Percentiles rank a stretch among this genome's conserved stretches.
Evolutionary conservation across 495 filamentous ascomycete species (phyloP).

Genomic region (Talaromyces nanjingensis): DNA sequence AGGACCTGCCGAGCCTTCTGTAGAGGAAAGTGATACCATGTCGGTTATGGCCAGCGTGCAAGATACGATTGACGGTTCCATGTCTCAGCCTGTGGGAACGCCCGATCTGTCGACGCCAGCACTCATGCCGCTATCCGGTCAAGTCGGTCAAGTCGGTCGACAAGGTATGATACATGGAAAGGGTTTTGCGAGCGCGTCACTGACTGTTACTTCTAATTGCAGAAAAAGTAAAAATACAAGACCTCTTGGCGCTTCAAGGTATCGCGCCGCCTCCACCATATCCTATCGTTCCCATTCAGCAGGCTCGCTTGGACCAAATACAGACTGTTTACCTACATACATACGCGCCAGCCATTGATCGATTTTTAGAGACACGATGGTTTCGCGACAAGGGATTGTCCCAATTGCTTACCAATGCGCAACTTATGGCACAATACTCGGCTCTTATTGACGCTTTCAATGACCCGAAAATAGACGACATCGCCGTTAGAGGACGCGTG

Average conservation of each 20-base stretch:
- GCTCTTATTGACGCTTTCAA: constrained; percentile 50
- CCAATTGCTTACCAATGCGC: constrained; percentile 48
- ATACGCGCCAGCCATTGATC: constrained; percentile 70
- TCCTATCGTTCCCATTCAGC: constrained; percentile 45
- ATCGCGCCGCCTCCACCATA: constrained; percentile 53
- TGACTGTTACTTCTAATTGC: constrained; percentile 13
- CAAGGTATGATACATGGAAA: constrained; percentile 25
- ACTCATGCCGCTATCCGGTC: constrained; percentile 17
- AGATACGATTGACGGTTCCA: constrained; percentile 21
- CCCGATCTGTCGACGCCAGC: constrained; percentile 17
- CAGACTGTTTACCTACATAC: constrained; percentile 66
- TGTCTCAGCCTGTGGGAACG: constrained; percentile 24
- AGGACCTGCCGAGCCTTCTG: constrained; percentile 67
- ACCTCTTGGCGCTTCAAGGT: constrained; percentile 64
- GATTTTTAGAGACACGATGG: constrained; percentile 82
- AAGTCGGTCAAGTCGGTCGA: constrained; percentile 23
- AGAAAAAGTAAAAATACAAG: constrained; percentile 71
- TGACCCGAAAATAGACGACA: constrained; percentile 31
- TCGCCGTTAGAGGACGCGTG: constrained; percentile 39
- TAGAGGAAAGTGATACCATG: constrained; percentile 35
- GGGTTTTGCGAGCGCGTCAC: not conserved
- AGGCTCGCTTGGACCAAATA: constrained; percentile 57
- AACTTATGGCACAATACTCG: constrained; percentile 55
- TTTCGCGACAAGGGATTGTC: constrained; percentile 50
- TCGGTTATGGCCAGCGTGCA: constrained; percentile 30